A percentile compares a stretch with the other conserved stretches of the same genome.
Evolutionary conservation across 768 basidiomycete species (phyloP).

Genomic region (Boletus edulis): DNA sequence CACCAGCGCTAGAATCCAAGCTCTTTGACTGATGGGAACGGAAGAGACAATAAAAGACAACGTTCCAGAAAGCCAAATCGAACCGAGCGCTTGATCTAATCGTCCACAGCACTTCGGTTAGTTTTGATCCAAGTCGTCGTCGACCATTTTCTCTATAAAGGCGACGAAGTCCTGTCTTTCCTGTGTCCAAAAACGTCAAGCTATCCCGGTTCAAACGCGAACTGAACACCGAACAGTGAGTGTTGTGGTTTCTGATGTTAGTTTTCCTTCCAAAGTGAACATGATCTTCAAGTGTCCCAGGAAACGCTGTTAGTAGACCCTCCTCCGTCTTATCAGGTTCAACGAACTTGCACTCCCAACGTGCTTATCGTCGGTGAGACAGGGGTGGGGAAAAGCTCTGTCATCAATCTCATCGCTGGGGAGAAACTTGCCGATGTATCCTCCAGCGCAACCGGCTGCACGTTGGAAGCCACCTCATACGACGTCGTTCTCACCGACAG

Average conservation of each 20-base stretch:
- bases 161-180: neutral
- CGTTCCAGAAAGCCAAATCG: neutral
- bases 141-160: conserved; percentile 10
- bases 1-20: conserved; percentile 5
- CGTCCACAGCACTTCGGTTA: neutral
- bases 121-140: neutral
- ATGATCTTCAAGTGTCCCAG: conserved; percentile 2
- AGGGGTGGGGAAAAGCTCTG: conserved; percentile 37
- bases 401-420: conserved; percentile 39
- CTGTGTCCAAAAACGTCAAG: neutral
- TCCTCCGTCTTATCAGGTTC: conserved; percentile 11
- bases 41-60: neutral
- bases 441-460: conserved; percentile 32
- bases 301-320: neutral
- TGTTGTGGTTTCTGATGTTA: neutral
- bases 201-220: neutral
- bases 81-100: neutral
- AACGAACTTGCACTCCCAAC: conserved; percentile 27
- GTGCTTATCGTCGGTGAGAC: conserved; percentile 35
- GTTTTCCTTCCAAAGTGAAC: neutral
- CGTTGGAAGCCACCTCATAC: conserved; percentile 29
- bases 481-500: conserved; percentile 15
- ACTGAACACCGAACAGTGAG: conserved; percentile 9
- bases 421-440: conserved; percentile 26
- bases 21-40: neutral